Evolutionary conservation across 768 basidiomycete species (phyloP).

Genomic region (Termitomyces eurrhizus): DNA sequence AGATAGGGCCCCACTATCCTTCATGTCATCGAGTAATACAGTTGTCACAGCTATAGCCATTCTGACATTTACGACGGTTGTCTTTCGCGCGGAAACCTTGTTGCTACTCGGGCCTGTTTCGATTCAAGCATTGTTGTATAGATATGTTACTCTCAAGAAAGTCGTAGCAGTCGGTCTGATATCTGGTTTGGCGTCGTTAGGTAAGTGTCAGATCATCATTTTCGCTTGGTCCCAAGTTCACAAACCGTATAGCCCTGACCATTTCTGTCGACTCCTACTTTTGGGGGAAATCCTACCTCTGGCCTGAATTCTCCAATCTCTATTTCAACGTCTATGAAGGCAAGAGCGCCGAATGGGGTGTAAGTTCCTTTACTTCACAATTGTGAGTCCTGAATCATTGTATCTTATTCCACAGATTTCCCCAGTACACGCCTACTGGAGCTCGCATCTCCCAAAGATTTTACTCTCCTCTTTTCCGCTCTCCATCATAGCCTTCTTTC

Average conservation of each 20-base stretch:
- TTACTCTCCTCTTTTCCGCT: slow-evolving; percentile 64
- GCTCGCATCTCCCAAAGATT: slow-evolving; percentile 70
- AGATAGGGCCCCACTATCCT: slow-evolving; percentile 35
- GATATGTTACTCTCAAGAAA: slow-evolving; percentile 37
- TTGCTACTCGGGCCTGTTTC: slow-evolving; percentile 61
- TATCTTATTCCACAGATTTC: slow-evolving; percentile 47
- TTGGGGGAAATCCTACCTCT: slow-evolving; percentile 69
- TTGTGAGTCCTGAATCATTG: background rate
- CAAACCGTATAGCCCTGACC: slow-evolving; percentile 47
- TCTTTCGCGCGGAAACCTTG: slow-evolving; percentile 79
- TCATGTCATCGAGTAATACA: slow-evolving; percentile 29
- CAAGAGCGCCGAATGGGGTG: slow-evolving; percentile 91
- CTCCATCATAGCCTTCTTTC: slow-evolving; percentile 44
- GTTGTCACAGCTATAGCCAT: slow-evolving; percentile 47
- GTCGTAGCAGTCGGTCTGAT: slow-evolving; percentile 48
- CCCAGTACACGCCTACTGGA: slow-evolving; percentile 65
- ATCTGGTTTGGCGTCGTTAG: slow-evolving; percentile 45
- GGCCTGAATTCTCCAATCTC: slow-evolving; percentile 81
- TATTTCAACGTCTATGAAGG: slow-evolving; percentile 88
- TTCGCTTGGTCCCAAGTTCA: background rate
- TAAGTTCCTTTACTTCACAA: slow-evolving; percentile 35
- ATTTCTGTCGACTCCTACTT: slow-evolving; percentile 78
- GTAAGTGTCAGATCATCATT: slow-evolving; percentile 29
- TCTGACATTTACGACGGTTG: slow-evolving; percentile 61
- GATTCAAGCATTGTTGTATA: slow-evolving; percentile 45